Percentiles rank a stretch among this genome's conserved stretches.
These are phyloP conservation scores for Arachis stenosperma DNA, from an alignment of 306 rosid genomes.

Conservation along the genomic window DNA sequence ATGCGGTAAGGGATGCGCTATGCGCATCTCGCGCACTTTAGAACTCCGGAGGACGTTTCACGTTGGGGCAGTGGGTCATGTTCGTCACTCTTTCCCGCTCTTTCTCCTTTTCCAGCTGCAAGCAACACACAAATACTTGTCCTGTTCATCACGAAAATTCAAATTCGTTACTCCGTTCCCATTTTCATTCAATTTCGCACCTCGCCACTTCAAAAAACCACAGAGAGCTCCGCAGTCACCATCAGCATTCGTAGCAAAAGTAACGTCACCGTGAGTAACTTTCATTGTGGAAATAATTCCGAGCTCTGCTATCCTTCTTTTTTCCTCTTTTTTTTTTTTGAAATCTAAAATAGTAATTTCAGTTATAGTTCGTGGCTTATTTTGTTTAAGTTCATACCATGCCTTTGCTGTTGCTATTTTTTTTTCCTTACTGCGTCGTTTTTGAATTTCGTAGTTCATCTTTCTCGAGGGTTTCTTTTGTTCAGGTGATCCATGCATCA, in stretches of 20 bases:
- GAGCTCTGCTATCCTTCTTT: neutral
- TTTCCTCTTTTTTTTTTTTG: neutral
- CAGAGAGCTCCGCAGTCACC: slow-evolving; percentile 9
- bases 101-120: neutral
- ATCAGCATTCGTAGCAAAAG: slow-evolving; percentile 1
- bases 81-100: slow-evolving; percentile 43
- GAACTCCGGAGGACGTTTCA: neutral
- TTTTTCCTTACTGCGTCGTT: neutral
- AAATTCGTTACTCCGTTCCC: slow-evolving; percentile 12
- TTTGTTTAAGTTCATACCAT: neutral
- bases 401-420: neutral
- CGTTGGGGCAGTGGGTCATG: neutral
- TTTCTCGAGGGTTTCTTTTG: slow-evolving; percentile 20
- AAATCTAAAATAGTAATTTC: slow-evolving; percentile 3
- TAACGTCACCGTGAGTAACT: slow-evolving; percentile 18
- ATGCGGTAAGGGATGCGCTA: slow-evolving; percentile 10
- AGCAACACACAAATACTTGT: slow-evolving; percentile 8
- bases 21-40: slow-evolving; percentile 20
- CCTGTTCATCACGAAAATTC: neutral
- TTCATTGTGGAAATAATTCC: slow-evolving; percentile 13
- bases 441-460: slow-evolving; percentile 22
- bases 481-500: neutral
- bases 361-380: neutral
- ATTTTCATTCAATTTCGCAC: neutral
- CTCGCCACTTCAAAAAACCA: neutral